Conservation (phyloP, 1,139 yeast genomes). For the Zygoascus meyerae region DNA sequence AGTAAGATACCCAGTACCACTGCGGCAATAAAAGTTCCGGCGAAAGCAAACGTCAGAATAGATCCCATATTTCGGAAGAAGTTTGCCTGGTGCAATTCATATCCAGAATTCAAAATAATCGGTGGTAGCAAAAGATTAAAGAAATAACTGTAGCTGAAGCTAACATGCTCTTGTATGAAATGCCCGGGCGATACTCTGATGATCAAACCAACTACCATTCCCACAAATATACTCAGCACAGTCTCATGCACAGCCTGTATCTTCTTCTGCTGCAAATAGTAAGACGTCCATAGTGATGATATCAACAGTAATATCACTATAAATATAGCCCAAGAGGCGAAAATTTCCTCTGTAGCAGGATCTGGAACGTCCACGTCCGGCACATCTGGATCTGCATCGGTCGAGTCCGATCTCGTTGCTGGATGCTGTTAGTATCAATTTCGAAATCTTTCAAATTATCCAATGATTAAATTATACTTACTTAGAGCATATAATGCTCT, state of each 20-base stretch:
- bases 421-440: constrained; percentile 1
- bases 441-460: not conserved
- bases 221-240: constrained; percentile 89
- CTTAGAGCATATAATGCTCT: constrained; percentile 3
- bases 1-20: constrained; percentile 80
- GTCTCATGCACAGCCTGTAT: constrained; percentile 97
- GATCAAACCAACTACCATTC: constrained; percentile 90
- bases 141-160: constrained; percentile 89
- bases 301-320: constrained; percentile 75
- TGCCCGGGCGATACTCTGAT: constrained; percentile 92
- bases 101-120: constrained; percentile 91
- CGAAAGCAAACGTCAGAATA: constrained; percentile 90
- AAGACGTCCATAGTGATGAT: constrained; percentile 91
- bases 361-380: constrained; percentile 62
- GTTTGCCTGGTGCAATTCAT: constrained; percentile 91
- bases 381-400: constrained; percentile 37
- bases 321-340: constrained; percentile 94
- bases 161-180: constrained; percentile 93
- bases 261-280: constrained; percentile 82
- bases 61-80: constrained; percentile 90
- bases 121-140: constrained; percentile 94
- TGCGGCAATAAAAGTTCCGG: constrained; percentile 92
- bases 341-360: constrained; percentile 94
- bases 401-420: constrained; percentile 30
- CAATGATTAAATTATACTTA: not conserved